Percentiles rank a stretch among this genome's conserved stretches.
These are phyloP conservation scores for Aegilops speltoides DNA, from an alignment of 176 grass and related monocot genomes.

Conservation along the genomic window DNA sequence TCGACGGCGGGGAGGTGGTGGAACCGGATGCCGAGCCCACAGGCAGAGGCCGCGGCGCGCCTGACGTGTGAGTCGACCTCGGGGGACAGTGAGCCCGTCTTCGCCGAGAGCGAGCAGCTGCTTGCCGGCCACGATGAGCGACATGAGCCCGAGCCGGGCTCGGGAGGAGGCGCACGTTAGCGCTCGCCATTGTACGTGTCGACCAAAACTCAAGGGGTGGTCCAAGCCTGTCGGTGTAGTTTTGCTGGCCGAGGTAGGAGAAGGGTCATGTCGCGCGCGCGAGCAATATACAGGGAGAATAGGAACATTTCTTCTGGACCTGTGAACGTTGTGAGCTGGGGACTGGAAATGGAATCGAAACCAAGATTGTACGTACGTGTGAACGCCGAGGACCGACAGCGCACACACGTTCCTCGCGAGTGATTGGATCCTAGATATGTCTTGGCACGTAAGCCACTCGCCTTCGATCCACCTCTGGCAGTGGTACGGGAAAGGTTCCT, in stretches of 20 bases:
- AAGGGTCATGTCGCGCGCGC: background rate
- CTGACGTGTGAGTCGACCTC: conserved; percentile 37
- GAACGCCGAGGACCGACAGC: background rate
- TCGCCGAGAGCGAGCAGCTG: conserved; percentile 26
- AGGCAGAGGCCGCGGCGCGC: conserved; percentile 7
- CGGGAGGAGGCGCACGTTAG: conserved; percentile 32
- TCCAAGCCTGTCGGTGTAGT: background rate
- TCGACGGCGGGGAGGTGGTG: conserved; percentile 47
- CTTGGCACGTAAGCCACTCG: background rate
- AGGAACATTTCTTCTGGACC: no score
- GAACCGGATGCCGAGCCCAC: conserved; percentile 22
- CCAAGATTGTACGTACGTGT: no score
- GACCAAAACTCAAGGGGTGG: background rate
- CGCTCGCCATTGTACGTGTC: background rate
- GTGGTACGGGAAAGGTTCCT: no score
- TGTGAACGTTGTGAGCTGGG: no score
- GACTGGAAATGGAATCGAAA: no score
- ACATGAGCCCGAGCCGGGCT: conserved; percentile 45
- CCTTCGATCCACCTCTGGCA: background rate
- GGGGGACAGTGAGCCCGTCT: background rate
- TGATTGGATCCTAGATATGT: background rate
- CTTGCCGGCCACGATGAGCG: conserved; percentile 36
- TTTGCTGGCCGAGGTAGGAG: background rate
- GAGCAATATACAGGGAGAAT: background rate
- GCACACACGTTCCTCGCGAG: background rate